Base-by-base conservation (phyloP, 768 basidiomycete species). In the Hydnomerulius pinastri region DNA sequence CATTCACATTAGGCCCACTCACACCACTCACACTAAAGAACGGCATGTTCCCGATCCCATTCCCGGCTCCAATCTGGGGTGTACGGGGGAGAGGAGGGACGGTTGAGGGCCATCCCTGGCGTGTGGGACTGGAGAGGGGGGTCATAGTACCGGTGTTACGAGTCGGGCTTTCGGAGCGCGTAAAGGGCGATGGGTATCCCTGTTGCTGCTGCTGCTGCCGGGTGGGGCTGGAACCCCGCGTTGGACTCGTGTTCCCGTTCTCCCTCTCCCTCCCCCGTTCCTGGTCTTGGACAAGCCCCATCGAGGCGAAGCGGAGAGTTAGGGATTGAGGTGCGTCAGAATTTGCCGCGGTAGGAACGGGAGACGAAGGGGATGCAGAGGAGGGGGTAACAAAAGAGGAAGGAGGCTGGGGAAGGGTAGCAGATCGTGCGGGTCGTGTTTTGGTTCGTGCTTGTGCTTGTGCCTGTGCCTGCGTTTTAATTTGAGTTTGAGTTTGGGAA, bases 291-390 rank as follows among this genome's bases (percentile, higher is more conserved):
- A 42, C 44, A 20, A 71, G 46, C 13, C 58, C 51, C 35, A 64
- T 55, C 6, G 67, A 54, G 23, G 70, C 70, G 45, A 72, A 57
- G 42, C 69, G 72, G 17, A 68, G 59, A 3, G 71, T 68, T 38
- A 68, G 58, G 15, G 65, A 70, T 50, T 48, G 66, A 13, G 55
- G 57, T 29, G 53, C 59, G 27, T 44, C 27, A 6, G 28, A 10
- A n/a, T 55, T 12, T 38, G 54, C 29, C n/a, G 40, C 21, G 29
- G 35, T 25, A 12, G 54, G 36, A 36, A 25, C 35, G n/a, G n/a
- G n/a, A n/a, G n/a, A n/a, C 11, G 51, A 43, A 7, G 51, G 50
- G 6, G 29, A 46, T 24, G 32, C 42, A 6, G 46, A 38, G 8
- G 48, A 24, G 15, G 24, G 23, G 27, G 30, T 46, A 8, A 47